Percentiles rank a stretch among this genome's conserved stretches.
These are phyloP conservation scores for Linum trigynum DNA, from an alignment of 345 rosid genomes.

Conservation along the genomic window DNA sequence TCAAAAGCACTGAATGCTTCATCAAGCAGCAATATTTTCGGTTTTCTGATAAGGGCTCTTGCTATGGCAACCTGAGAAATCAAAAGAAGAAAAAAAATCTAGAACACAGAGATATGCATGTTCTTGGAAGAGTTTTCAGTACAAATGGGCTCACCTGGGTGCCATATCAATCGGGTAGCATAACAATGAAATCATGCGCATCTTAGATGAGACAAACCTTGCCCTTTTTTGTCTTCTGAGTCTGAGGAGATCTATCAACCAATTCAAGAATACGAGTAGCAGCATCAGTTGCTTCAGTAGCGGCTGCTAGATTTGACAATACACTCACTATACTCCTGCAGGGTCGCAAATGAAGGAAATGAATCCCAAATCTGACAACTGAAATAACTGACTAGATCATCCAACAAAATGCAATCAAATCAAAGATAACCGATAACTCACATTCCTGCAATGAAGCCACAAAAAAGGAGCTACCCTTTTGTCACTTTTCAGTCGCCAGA, in stretches of 20 bases:
- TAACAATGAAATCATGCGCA: constrained; percentile 59
- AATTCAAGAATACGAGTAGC: constrained; percentile 39
- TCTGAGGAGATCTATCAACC: constrained; percentile 40
- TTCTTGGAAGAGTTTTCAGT: neutral
- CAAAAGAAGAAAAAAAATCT: neutral
- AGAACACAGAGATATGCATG: neutral
- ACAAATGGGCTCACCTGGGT: constrained; percentile 37
- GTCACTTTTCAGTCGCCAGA: constrained; percentile 44
- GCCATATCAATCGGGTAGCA: constrained; percentile 55
- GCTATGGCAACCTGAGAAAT: constrained; percentile 55
- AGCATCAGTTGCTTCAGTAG: constrained; percentile 47
- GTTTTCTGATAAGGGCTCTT: constrained; percentile 52
- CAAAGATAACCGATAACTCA: constrained; percentile 18
- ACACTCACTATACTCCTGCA: constrained; percentile 50
- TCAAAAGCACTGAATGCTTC: constrained; percentile 71
- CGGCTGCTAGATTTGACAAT: constrained; percentile 47
- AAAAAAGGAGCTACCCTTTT: constrained; percentile 49
- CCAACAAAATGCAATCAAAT: no score
- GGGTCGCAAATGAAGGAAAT: constrained; percentile 7
- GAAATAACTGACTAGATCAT: no score
- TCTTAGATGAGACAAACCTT: constrained; percentile 52
- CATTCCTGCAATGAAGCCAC: constrained; percentile 59
- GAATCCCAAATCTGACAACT: constrained; percentile 9
- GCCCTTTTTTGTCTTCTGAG: constrained; percentile 44
- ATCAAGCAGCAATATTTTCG: constrained; percentile 53